Evolutionary conservation across 108 stramenopile genomes (phyloP).

Genomic region (Fistulifera solaris): DNA sequence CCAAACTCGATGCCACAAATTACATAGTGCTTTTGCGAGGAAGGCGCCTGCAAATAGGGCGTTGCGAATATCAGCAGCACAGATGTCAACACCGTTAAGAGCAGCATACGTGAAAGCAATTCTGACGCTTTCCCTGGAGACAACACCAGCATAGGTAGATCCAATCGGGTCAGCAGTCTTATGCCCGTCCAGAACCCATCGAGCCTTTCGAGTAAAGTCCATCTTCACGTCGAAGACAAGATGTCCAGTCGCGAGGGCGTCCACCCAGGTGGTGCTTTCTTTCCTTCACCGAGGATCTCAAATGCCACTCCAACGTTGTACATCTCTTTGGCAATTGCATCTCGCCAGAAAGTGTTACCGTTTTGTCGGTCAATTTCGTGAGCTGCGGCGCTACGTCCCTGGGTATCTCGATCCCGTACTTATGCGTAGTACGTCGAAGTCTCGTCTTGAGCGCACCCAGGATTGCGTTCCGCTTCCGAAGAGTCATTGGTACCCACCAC

Average conservation of each 20-base stretch:
- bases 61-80: constrained; percentile 22
- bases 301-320: constrained; percentile 30
- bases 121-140: constrained; percentile 30
- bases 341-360: constrained; percentile 20
- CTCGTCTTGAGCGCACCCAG: constrained; percentile 14
- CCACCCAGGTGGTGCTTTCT: constrained; percentile 15
- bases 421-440: constrained; percentile 12
- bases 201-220: constrained; percentile 29
- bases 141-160: constrained; percentile 29
- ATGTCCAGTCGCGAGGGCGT: constrained; percentile 11
- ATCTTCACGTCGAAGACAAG: constrained; percentile 41
- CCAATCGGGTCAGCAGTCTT: constrained; percentile 2
- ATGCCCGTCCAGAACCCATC: constrained; percentile 34
- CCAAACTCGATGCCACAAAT: constrained; percentile 38
- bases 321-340: constrained; percentile 35
- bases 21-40: constrained; percentile 19
- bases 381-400: constrained; percentile 22
- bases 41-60: constrained; percentile 26
- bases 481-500: constrained; percentile 26
- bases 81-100: constrained; percentile 28
- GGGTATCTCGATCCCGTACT: constrained; percentile 40
- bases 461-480: constrained; percentile 16
- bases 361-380: constrained; percentile 24
- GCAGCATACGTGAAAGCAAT: constrained; percentile 40
- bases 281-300: constrained; percentile 11